These are phyloP conservation scores for Bipolaris bicolor DNA, from an alignment of 2,329 filamentous ascomycete genomes.

Conservation along the genomic window DNA sequence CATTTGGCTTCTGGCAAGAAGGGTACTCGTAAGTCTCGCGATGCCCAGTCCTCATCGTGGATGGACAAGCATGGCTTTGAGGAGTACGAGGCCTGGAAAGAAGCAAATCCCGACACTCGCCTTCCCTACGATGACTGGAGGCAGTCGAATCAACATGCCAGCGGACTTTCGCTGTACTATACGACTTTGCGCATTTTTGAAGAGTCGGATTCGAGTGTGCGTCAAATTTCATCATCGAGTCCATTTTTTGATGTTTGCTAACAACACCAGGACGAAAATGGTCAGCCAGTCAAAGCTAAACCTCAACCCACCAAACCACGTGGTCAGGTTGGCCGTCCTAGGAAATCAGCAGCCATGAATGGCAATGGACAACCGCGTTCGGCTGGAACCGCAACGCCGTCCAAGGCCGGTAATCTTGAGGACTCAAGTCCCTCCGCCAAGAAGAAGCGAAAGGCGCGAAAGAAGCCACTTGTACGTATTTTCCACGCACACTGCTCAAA, in stretches of 20 bases:
- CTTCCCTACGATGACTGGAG: conserved; percentile 43
- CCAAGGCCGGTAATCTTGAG: conserved; percentile 24
- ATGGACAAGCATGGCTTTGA: conserved; percentile 27
- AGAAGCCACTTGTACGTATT: conserved; percentile 36
- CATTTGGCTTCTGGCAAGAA: conserved; percentile 16
- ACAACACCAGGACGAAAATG: conserved; percentile 38
- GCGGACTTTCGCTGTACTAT: conserved; percentile 40
- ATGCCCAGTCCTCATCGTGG: conserved; percentile 26
- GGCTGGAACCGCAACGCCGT: conserved; percentile 24
- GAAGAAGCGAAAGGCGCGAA: conserved; percentile 37
- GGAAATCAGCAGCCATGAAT: conserved; percentile 35
- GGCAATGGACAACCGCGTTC: conserved; percentile 28
- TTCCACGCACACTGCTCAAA: neutral
- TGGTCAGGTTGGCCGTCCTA: conserved; percentile 31
- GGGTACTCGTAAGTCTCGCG: conserved; percentile 13
- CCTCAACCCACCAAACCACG: conserved; percentile 28
- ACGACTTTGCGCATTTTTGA: conserved; percentile 38
- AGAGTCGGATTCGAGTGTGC: conserved; percentile 38
- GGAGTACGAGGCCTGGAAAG: conserved; percentile 38
- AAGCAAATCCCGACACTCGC: conserved; percentile 27
- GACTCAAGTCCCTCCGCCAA: conserved; percentile 33
- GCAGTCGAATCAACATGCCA: conserved; percentile 29
- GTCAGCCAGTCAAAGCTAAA: conserved; percentile 20
- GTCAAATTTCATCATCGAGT: conserved; percentile 13
- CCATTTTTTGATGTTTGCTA: conserved; percentile 15